Evolutionary conservation across 2,329 filamentous ascomycete genomes (phyloP), one percentile per base, ranked within the genome.

Genomic region (Fusarium sp.): DNA sequence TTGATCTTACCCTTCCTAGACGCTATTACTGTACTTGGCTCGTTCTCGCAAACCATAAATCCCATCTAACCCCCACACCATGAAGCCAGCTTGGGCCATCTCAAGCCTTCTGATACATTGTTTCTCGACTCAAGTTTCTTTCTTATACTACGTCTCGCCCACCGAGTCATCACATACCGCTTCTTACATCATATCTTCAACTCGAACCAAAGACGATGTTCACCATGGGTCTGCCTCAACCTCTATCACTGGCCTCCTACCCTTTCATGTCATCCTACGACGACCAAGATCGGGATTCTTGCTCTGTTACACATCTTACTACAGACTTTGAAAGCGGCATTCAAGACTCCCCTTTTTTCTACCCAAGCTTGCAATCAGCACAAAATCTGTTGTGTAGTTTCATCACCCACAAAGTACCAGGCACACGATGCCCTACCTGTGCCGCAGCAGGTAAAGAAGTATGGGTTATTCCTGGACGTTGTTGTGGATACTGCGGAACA

Each of bases 391-490:
- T 41, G 9, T 15, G 9, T 39, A 46, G 41, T n/a, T 35, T 65
- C 9, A 57, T 49, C 23, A 46, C 49, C 9, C 36, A 59, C 33
- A 58, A 77, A 71, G 77, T 83, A 56, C 78, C 82, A 5, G 82
- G 82, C 9, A 80, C 83, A 23, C 75, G 77, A 65, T 85, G 82
- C 69, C 81, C 82, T 43, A 83, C 77, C 5, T 85, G 82, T 64
- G 76, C 77, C 46, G 69, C 73, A 37, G 73, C 76, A 41, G 82
- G 82, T 56, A 75, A 79, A 57, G 82, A 84, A 66, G 80, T 82
- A 38, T 85, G 82, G 82, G 82, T 85, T 21, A 82, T 84, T 57
- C 82, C 81, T 29, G 82, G 82, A 48, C 78, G 80, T 53, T 73
- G 74, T 46, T 85, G 82, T 66, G 78, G 78, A 29, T 78, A 80